Evolutionary conservation across 352 stramenopile species (phyloP).

Genomic region (Poterioochromonas sp.): DNA sequence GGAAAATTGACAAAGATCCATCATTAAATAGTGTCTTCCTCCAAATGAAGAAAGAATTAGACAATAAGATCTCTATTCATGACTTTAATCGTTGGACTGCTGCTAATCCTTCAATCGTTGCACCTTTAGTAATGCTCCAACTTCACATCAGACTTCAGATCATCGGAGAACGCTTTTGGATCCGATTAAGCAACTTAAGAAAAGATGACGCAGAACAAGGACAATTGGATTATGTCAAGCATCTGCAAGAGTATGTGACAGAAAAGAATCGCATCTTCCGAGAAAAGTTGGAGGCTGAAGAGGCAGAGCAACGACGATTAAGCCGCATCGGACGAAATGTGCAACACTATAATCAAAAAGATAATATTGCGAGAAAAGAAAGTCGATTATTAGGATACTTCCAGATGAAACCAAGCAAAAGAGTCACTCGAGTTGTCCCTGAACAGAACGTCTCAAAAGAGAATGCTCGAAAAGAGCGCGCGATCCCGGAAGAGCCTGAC

Average conservation of each 20-base stretch:
- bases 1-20: not conserved
- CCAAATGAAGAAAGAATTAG: not conserved
- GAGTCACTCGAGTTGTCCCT: too few species aligned
- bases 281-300: not conserved
- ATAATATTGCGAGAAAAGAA: not conserved
- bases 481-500: too few species aligned
- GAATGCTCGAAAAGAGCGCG: too few species aligned
- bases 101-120: not conserved
- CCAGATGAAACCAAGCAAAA: not conserved
- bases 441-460: too few species aligned
- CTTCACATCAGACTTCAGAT: not conserved
- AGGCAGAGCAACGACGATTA: not conserved
- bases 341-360: not conserved
- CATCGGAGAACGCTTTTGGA: slow-evolving; percentile 22
- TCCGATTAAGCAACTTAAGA: not conserved
- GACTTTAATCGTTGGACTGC: not conserved
- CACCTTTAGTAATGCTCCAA: slow-evolving; percentile 7
- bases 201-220: not conserved
- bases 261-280: not conserved
- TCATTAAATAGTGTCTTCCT: not conserved
- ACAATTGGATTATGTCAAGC: slow-evolving; percentile 11
- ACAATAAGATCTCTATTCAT: not conserved
- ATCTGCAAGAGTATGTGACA: not conserved
- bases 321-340: not conserved
- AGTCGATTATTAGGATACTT: not conserved